phyloP scores from a whole-genome alignment of 179 eudicot species.

The Beta macrorhiza region DNA sequence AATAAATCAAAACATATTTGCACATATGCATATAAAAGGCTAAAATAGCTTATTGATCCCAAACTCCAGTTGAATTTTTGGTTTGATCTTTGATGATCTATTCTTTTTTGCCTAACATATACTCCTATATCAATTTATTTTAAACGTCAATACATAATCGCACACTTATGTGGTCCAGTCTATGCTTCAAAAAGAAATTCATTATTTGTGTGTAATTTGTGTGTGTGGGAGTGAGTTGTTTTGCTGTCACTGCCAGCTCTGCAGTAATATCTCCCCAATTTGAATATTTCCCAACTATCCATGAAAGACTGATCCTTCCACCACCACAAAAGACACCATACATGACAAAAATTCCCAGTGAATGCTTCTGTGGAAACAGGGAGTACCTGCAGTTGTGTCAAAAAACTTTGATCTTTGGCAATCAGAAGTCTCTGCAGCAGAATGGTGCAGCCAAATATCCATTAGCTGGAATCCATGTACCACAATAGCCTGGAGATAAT shows the following conservation, averaged over 20 bases:
- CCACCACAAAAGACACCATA: background rate
- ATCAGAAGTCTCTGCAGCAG: conserved; percentile 55
- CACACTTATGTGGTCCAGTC: background rate
- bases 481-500: conserved; percentile 67
- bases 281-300: background rate
- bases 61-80: background rate
- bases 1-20: background rate
- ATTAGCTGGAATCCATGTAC: conserved; percentile 94
- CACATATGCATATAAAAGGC: background rate
- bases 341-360: background rate
- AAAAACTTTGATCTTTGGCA: conserved; percentile 58
- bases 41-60: background rate
- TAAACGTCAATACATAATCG: background rate
- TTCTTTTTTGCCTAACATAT: background rate
- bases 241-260: background rate
- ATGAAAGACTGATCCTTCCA: background rate
- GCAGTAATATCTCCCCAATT: background rate
- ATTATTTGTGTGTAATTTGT: background rate
- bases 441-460: conserved; percentile 77
- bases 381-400: conserved; percentile 66
- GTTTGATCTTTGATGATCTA: background rate
- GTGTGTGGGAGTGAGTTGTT: background rate
- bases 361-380: background rate
- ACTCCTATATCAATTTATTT: background rate
- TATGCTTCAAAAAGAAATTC: background rate